Base-by-base conservation (phyloP, 192 early-diverging fungal species). In the Podila epicladia region DNA sequence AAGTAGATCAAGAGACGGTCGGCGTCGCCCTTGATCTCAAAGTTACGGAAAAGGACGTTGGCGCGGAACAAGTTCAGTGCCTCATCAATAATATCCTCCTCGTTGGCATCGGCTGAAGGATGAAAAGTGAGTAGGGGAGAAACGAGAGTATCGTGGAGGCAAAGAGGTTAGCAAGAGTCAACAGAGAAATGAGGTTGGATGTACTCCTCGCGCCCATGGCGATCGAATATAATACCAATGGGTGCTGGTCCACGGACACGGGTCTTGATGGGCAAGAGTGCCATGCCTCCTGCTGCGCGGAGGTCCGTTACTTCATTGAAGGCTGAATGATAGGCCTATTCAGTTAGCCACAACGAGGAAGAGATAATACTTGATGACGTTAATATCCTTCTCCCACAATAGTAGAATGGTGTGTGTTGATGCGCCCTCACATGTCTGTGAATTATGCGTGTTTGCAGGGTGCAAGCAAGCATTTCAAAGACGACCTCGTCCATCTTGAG, bases 31-130 rank as follows among this genome's bases (percentile, higher is more conserved):
- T 98, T 96, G 83, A 99, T 96, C 76, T 99, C 97, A 91, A 99
- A 99, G 90, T 99, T 99, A 67, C 96, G 91, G 90, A 99, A 99
- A 59, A 99, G 88, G 77, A 94, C 94, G 85, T 99, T 99, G 65
- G 97, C 95, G 32, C 97, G 91, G 90, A 96, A 99, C 63, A 99
- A 82, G 71, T 91, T 92, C 58, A 99, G 74, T 38, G 98, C 94
- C 82, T 99, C 98, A 74, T 98, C 96, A 69, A 99, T 90, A 35
- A 95, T 94, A 85, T 99, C 98, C 51, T 95, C 91, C 5, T 80
- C 83, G 62, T 75, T 69, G 8, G 80, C 65, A 35, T 92, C 91
- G 63, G 89, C 90, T 89, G 64, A n/a, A 50, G 22, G 32, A 35
- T 55, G 41, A 13, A 28, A 11, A 4, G 33, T 28, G n/a, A 2